Evolutionary conservation across 1,284 basidiomycete species (phyloP).

Genomic region (Psilocybe mexicana): DNA sequence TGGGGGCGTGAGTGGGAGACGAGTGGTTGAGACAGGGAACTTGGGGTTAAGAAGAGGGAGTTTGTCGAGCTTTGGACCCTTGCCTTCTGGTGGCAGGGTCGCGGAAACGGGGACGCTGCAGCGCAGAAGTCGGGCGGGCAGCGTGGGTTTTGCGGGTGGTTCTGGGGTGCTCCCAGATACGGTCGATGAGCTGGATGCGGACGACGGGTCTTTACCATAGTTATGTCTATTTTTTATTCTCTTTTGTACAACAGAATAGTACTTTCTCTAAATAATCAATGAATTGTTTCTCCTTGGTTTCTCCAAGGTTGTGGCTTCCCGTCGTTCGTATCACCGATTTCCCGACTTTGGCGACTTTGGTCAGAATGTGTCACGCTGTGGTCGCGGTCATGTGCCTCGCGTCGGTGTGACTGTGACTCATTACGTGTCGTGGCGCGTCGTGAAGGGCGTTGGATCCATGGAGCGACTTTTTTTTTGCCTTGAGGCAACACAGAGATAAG

Average conservation of each 20-base stretch:
- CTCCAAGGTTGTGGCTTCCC: too few relatives aligned
- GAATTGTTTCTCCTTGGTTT: too few relatives aligned
- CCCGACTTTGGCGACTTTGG: too few relatives aligned
- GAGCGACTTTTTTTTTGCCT: too few relatives aligned
- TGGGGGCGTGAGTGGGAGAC: slow-evolving; percentile 30
- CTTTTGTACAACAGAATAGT: neutral
- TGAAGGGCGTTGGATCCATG: too few relatives aligned
- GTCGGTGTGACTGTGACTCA: too few relatives aligned
- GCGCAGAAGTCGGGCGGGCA: slow-evolving; percentile 50
- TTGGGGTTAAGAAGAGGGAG: slow-evolving; percentile 32
- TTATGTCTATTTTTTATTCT: neutral
- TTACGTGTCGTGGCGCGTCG: too few relatives aligned
- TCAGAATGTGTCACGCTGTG: too few relatives aligned
- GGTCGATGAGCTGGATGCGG: slow-evolving; percentile 18
- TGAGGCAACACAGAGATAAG: too few relatives aligned
- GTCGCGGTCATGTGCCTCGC: too few relatives aligned
- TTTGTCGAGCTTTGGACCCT: slow-evolving; percentile 41
- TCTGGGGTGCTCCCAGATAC: slow-evolving; percentile 12
- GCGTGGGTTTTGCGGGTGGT: slow-evolving; percentile 28
- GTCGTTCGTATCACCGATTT: too few relatives aligned
- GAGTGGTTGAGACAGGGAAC: slow-evolving; percentile 37
- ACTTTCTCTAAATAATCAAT: too few relatives aligned
- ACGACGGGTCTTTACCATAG: slow-evolving; percentile 4
- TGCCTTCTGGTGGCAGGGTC: slow-evolving; percentile 38
- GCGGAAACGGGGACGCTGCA: slow-evolving; percentile 62